Base-by-base conservation (phyloP, 805 yeast species). In the Brettanomyces sp. region DNA sequence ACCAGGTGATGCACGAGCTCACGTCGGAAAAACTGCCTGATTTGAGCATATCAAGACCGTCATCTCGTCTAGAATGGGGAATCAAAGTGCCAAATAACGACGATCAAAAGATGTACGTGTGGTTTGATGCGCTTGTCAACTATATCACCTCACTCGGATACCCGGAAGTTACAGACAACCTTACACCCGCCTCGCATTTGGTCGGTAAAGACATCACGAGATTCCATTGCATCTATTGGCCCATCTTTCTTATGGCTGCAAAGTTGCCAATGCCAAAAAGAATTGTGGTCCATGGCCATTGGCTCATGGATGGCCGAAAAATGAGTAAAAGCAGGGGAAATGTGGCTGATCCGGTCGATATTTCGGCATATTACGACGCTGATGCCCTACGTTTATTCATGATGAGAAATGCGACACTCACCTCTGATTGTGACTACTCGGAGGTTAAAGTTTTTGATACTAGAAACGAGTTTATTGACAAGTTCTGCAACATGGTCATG, bases 181-280 rank as follows among this genome's bases (percentile, higher is more conserved):
- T 52, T 24, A 63, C 63, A 46, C 58, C 37, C 54, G 60, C 47
- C 33, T 79, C 82, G 0, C 97, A 93, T 60, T 67, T 93, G 2
- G 77, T 93, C 32, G 99, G 99, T 1, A 93, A 93, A 56, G 99
- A 93, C 59, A 93, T 93, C 43, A 71, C 78, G 40, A 71, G 88
- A 52, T 93, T 93, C 62, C 99, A 93, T 57, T 80, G 95, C 52
- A 74, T 90, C 12, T 89, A 87, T 57, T 93, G 99, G 99, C 98
- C 98, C 0, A 80, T 87, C 1, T 82, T 93, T 48, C 67, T 93
- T 47, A 66, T 90, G 74, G 96, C 96, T 0, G 93, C 95, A 0
- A 83, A 73, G 0, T 57, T 85, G 1, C 76, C 75, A 4, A 56
- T 83, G 5, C 98, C 98, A 0, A 66, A 72, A 38, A 82, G 80